Evolutionary conservation across 139 green algal species (phyloP).

Genomic region (Picochlorum sp.): DNA sequence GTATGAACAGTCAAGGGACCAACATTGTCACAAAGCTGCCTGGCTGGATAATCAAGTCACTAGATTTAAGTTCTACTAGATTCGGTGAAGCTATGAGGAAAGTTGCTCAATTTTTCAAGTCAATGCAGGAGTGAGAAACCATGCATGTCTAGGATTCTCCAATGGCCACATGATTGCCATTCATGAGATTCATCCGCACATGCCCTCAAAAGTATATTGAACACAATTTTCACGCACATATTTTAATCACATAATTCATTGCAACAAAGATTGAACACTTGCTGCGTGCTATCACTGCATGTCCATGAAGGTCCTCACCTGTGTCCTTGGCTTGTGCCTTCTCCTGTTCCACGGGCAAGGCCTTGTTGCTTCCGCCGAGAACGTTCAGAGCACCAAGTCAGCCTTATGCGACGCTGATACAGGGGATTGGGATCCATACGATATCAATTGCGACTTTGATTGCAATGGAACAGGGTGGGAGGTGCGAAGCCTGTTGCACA

Average conservation of each 20-base stretch:
- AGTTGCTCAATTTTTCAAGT: conserved; percentile 34
- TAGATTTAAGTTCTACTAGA: conserved; percentile 13
- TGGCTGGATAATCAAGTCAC: conserved; percentile 57
- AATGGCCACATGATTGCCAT: too few species aligned
- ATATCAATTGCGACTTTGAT: conserved; percentile 7
- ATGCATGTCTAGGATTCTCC: background rate
- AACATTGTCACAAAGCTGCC: conserved; percentile 52
- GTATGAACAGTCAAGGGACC: too few species aligned
- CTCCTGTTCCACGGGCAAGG: background rate
- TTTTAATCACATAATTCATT: too few species aligned
- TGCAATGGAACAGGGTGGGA: background rate
- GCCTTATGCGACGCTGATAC: background rate
- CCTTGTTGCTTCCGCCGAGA: background rate
- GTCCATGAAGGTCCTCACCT: too few species aligned
- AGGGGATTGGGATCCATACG: background rate
- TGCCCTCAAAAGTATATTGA: too few species aligned
- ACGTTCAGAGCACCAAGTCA: background rate
- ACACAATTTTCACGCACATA: too few species aligned
- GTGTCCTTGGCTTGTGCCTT: background rate
- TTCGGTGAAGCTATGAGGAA: conserved; percentile 39
- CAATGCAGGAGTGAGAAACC: background rate
- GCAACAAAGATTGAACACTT: too few species aligned
- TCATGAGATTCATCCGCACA: too few species aligned
- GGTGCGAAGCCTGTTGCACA: background rate
- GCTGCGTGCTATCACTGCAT: too few species aligned